These are phyloP conservation scores for Phaeolepiota aurea DNA, from an alignment of 768 basidiomycete species.

Conservation along the genomic window DNA sequence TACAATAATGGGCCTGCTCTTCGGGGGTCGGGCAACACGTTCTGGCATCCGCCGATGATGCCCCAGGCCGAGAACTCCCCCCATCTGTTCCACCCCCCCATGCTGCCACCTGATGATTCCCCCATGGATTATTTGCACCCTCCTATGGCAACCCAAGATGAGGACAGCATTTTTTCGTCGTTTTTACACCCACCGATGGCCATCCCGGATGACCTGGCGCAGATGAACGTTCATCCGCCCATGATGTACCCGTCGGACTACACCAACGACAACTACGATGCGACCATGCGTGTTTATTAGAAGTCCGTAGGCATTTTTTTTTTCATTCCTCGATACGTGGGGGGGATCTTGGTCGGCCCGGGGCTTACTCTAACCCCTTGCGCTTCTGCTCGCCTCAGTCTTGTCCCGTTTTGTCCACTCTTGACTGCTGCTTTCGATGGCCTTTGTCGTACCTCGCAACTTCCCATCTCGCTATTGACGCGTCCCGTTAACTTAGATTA, in stretches of 20 bases:
- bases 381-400: not conserved
- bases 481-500: constrained; percentile 7
- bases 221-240: constrained; percentile 5
- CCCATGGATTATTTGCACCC: constrained; percentile 71
- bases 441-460: constrained; percentile 1
- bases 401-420: not conserved
- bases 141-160: constrained; percentile 53
- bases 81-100: constrained; percentile 58
- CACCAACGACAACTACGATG: constrained; percentile 7
- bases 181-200: constrained; percentile 40
- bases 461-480: constrained; percentile 1
- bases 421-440: not conserved
- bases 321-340: not conserved
- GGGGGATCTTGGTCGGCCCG: not conserved
- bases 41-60: constrained; percentile 78
- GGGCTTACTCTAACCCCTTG: not conserved
- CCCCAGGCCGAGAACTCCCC: constrained; percentile 46
- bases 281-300: constrained; percentile 3
- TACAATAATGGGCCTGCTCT: constrained; percentile 36
- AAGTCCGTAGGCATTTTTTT: not conserved
- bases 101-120: constrained; percentile 56
- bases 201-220: constrained; percentile 22
- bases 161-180: constrained; percentile 48
- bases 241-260: constrained; percentile 18
- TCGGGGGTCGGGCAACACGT: constrained; percentile 50